Base-by-base conservation (phyloP, 2,329 filamentous ascomycete species). In the Aureobasidium sp. region DNA sequence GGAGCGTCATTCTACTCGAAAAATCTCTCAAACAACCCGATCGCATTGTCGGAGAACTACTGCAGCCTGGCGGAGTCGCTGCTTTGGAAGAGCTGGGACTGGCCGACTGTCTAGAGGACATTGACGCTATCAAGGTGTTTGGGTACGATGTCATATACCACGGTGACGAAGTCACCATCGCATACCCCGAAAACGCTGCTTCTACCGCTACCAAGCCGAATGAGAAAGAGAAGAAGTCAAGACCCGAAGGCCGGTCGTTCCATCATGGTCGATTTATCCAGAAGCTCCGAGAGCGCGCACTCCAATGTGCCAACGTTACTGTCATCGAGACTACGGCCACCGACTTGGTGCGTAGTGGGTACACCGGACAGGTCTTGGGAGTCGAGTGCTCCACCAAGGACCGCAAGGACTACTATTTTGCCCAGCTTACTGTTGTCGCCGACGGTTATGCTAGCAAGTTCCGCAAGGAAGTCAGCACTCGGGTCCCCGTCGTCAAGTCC, bases 381-480 rank as follows among this genome's bases (percentile, higher is more conserved):
- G 92, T 97, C 2, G 82, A 91, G 73, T 85, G 87, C 51, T 78
- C 80, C 61, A 93, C 89, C 2, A 31, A 25, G 9, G 43, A 57
- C 21, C 79, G 87, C 63, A 76, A 79, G 64, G 91, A 96, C 72
- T 78, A 75, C 63, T 99, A 90, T 78, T 96, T 97, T 70, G 94
- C 86, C 61, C 81, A 88, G 64, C 78, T 99, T 63, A 99, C 93
- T 23, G 85, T 99, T 65, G 83, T 94, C 42, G 89, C 90, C 53
- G 93, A 99, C 75, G 94, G 94, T 63, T 99, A 97, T 73, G 85
- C 85, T 61, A 95, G 90, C 69, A 92, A 88, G 69, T 96, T 97
- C 78, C 86, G 94, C 66, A 93, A 93, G 73, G 80, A 88, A 64
- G 84, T 89, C 70, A 83, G 92, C 61, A 76, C 78, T 29, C 80